A percentile compares a stretch with the other conserved stretches of the same genome.
Evolutionary conservation across 176 grass and related monocot species (phyloP).

Genomic region (Avena eriantha): DNA sequence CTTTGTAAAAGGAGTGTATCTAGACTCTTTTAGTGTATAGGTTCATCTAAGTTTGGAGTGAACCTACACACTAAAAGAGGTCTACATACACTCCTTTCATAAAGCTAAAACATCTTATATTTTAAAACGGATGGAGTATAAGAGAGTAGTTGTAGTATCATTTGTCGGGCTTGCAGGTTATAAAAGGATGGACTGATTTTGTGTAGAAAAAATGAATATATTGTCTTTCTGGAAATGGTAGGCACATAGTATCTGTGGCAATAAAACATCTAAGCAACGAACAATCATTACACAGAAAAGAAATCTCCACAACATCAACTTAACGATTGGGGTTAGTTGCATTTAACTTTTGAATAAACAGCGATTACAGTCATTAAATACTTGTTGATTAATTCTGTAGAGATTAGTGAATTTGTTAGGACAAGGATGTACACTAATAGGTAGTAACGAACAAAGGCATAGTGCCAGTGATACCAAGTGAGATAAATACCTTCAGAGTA

Average conservation of each 20-base stretch:
- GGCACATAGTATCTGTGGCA: slow-evolving; percentile 5
- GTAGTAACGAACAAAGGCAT: background rate
- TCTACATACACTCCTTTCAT: too few species aligned
- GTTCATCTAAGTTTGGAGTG: too few species aligned
- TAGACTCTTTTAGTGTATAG: too few species aligned
- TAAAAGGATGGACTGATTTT: background rate
- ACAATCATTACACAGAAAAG: background rate
- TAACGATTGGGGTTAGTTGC: background rate
- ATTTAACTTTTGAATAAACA: background rate
- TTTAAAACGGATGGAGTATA: too few species aligned
- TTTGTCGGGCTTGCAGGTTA: background rate
- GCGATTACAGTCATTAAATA: background rate
- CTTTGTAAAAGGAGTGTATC: too few species aligned
- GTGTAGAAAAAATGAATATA: background rate
- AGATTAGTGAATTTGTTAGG: background rate
- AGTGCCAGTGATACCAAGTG: background rate
- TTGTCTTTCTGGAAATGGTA: background rate
- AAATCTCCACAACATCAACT: background rate
- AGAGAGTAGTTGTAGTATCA: background rate
- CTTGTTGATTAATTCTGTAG: background rate
- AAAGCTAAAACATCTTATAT: too few species aligned
- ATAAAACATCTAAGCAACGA: background rate
- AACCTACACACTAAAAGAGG: too few species aligned
- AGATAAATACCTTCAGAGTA: background rate
- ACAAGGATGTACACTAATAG: background rate